Percentiles rank a stretch among this genome's conserved stretches.
phyloP scores from a whole-genome alignment of 1,284 basidiomycete species.

The Moniliella sp. region DNA sequence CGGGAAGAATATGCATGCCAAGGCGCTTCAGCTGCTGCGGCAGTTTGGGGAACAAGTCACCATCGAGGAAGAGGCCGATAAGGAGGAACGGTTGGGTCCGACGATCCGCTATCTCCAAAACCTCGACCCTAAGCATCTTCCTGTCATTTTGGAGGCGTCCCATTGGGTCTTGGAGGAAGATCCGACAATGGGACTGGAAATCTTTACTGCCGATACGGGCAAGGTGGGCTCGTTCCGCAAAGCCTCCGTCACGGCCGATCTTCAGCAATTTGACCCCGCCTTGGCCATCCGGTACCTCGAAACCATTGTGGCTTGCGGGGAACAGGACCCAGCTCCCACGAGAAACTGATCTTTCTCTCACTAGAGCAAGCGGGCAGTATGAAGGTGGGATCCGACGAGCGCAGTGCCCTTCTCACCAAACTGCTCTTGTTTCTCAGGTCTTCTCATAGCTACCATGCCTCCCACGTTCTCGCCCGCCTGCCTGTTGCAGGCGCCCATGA shows the following conservation, averaged over 20 bases:
- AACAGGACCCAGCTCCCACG: constrained; percentile 54
- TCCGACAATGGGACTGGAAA: constrained; percentile 54
- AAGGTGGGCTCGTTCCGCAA: constrained; percentile 47
- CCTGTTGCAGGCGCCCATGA: constrained; percentile 50
- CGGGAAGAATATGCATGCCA: constrained; percentile 79
- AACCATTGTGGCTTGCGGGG: constrained; percentile 55
- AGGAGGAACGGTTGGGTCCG: constrained; percentile 56
- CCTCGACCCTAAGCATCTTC: constrained; percentile 39
- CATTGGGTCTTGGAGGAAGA: constrained; percentile 68
- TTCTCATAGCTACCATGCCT: constrained; percentile 52
- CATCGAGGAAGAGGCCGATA: constrained; percentile 58
- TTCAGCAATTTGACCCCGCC: constrained; percentile 47
- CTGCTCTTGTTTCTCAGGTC: constrained; percentile 55
- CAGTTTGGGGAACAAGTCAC: constrained; percentile 42
- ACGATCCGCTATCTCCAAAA: constrained; percentile 77
- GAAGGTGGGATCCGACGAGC: constrained; percentile 13
- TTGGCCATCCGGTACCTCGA: constrained; percentile 60
- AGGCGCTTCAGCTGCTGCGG: constrained; percentile 66
- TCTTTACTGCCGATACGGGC: constrained; percentile 65
- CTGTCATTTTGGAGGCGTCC: constrained; percentile 35
- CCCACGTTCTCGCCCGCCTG: constrained; percentile 54
- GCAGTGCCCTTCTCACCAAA: constrained; percentile 44
- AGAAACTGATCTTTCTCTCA: constrained; percentile 67
- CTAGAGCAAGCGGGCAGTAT: too few species aligned
- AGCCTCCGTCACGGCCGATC: constrained; percentile 33